Conservation (phyloP, 176 grass and related monocot genomes). For the Ampelocalamus luodianensis region DNA sequence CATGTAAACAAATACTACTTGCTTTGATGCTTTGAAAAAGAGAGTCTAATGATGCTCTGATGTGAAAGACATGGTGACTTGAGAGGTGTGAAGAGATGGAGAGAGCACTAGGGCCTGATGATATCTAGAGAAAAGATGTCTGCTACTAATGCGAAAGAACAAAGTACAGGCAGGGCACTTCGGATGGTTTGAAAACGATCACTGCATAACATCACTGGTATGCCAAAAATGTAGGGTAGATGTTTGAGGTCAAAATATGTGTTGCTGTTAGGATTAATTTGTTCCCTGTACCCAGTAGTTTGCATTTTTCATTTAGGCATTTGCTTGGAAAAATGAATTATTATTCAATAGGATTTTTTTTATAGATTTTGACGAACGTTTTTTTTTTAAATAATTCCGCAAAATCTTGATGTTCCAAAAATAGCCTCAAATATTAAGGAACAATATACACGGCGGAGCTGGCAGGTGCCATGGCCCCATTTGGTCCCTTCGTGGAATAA, state of each 20-base stretch:
- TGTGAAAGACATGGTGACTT: not conserved
- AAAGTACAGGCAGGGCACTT: slow-evolving; percentile 40
- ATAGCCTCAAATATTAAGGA: too few relatives aligned
- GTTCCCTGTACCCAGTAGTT: too few relatives aligned
- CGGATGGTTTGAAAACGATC: not conserved
- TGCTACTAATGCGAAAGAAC: not conserved
- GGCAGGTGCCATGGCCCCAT: too few relatives aligned
- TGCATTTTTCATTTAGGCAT: not conserved
- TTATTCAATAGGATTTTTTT: too few relatives aligned
- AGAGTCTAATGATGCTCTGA: not conserved
- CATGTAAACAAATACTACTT: not conserved
- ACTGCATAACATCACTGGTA: not conserved
- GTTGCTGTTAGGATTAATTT: too few relatives aligned
- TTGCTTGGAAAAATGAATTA: not conserved
- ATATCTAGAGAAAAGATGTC: not conserved
- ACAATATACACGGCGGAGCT: too few relatives aligned
- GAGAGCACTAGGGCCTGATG: not conserved
- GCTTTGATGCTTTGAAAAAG: not conserved
- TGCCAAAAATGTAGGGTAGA: too few relatives aligned
- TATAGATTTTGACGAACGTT: too few relatives aligned
- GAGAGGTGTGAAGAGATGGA: not conserved
- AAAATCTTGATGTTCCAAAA: too few relatives aligned
- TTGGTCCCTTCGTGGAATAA: too few relatives aligned
- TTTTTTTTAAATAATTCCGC: too few relatives aligned
- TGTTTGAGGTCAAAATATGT: too few relatives aligned